Base-by-base conservation (phyloP, 2,329 filamentous ascomycete genomes). In the Zasmidium cellare region DNA sequence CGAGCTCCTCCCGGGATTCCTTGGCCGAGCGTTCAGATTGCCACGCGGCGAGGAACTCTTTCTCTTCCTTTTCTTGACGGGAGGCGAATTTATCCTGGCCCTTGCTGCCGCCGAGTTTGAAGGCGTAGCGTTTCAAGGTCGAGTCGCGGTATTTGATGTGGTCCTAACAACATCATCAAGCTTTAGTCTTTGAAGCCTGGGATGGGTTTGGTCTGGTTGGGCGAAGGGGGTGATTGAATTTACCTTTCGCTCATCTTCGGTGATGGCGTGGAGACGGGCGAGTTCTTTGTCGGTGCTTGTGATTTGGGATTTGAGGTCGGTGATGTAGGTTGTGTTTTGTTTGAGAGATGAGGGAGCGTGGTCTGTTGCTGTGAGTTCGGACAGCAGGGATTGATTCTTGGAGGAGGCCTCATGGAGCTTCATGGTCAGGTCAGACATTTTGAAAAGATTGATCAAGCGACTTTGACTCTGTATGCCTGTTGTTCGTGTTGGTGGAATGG, bases 61-160 rank as follows among this genome's bases (percentile, higher is more conserved):
- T 71, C 67, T 85, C 82, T 68, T 84, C 82, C 60, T 80, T 82
- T 50, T 77, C 76, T 14, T 81, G 79, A 51, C 75, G 76, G n/a
- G 76, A 75, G 16, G 74, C 71, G 61, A 82, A 82, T 51, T 78
- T 77, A n/a, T 77, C 79, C 28, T 67, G 55, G 18, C 68, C 66
- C 45, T 75, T 75, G 60, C 78, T 78, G 24, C 82, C 79, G 3
- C 77, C 74, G 9, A 82, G 72, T 58, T 78, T 81, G 74, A 82
- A 81, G 41, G 79, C 73, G 64, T 82, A 81, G 41, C 82, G 79
- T 54, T 76, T 77, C 65, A 84, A 72, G 49, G 79, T 77, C 46
- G 78, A 80, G 71, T 84, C 79, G 55, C 80, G 79, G 66, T 83
- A 82, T 54, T 76, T 78, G 54, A 81, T 74, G 59, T 84, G 81